Conservation (phyloP, 192 early-diverging fungal species). For the Phlyctochytrium planicorne region DNA sequence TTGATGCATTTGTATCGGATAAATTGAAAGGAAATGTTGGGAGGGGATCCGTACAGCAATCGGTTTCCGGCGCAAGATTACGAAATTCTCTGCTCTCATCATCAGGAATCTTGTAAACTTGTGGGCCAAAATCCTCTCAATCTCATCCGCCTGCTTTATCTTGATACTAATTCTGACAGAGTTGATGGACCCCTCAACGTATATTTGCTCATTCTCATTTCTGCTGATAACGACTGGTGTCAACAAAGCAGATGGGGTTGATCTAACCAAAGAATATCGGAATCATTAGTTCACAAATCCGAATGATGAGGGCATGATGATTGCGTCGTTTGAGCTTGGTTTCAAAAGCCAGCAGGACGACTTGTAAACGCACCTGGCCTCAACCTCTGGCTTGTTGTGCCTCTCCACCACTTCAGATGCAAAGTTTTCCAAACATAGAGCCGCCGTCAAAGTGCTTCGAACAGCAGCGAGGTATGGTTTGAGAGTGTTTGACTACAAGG, state of each 20-base stretch:
- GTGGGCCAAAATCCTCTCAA: conserved; percentile 90
- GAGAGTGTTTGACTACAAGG: conserved; percentile 90
- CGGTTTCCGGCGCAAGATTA: conserved; percentile 87
- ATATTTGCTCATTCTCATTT: conserved; percentile 91
- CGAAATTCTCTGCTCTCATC: conserved; percentile 95
- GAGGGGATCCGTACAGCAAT: conserved; percentile 61
- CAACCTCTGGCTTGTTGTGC: conserved; percentile 98
- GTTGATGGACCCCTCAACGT: conserved; percentile 91
- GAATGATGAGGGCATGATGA: no score
- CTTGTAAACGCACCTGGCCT: conserved; percentile 63
- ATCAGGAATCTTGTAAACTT: conserved; percentile 98
- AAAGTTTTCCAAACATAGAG: conserved; percentile 96
- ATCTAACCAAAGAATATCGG: conserved; percentile 21
- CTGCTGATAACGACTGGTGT: conserved; percentile 84
- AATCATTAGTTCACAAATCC: neutral
- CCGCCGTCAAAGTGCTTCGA: conserved; percentile 88
- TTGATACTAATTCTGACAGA: conserved; percentile 91
- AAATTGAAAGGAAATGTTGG: no score
- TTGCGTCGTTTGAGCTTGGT: no score
- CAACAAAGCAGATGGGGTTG: conserved; percentile 81
- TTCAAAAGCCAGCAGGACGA: no score
- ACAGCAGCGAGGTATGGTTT: conserved; percentile 94
- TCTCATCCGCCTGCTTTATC: conserved; percentile 98
- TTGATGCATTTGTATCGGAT: no score
- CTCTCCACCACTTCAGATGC: conserved; percentile 94